phyloP scores from a whole-genome alignment of 306 rosid genomes.

The Citrullus mucosospermus region DNA sequence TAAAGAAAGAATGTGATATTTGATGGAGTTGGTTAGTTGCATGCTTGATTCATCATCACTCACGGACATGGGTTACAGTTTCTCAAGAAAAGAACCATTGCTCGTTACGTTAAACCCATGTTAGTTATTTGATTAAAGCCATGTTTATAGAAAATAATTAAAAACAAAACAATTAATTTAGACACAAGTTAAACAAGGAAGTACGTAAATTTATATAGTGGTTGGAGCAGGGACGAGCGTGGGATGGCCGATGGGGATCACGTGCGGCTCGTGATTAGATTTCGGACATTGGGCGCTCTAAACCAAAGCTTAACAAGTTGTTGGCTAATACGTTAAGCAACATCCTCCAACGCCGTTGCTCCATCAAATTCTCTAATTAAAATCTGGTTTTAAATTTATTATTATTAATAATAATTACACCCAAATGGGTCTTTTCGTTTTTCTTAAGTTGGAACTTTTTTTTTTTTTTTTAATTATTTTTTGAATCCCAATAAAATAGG shows the following conservation, averaged over 20 bases:
- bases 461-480: neutral
- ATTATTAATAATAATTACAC: neutral
- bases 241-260: neutral
- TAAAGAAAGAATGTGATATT: no score
- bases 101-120: neutral
- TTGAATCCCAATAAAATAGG: neutral
- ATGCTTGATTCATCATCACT: neutral
- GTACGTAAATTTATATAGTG: neutral
- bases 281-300: neutral
- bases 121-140: neutral
- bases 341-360: constrained; percentile 46
- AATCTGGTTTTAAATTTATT: neutral
- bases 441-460: neutral
- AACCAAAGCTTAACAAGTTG: neutral
- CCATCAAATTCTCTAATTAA: constrained; percentile 21
- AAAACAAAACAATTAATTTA: neutral
- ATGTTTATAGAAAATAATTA: no score
- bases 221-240: neutral
- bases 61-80: neutral
- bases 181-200: neutral
- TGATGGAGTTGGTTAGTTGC: no score
- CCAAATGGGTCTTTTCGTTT: neutral
- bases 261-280: constrained; percentile 8
- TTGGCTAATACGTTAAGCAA: constrained; percentile 70
- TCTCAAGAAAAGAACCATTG: neutral